Evolutionary conservation across 2,329 filamentous ascomycete species (phyloP).

Genomic region (Trichoderma hamatum): DNA sequence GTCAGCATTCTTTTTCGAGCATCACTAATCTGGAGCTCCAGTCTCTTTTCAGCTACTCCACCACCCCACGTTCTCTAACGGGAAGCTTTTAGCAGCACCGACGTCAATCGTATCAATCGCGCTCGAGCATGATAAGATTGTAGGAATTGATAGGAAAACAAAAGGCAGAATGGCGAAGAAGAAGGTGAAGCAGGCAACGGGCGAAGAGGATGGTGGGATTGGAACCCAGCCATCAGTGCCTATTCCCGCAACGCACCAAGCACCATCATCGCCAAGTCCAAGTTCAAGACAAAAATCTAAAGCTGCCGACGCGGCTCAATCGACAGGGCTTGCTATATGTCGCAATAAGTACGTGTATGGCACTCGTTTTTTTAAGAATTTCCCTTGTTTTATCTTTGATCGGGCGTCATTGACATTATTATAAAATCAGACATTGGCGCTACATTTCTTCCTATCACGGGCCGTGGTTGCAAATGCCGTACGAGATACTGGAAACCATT

Average conservation of each 20-base stretch:
- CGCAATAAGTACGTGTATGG: constrained; percentile 65
- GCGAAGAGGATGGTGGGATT: constrained; percentile 5
- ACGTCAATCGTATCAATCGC: not conserved
- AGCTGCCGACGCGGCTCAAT: constrained; percentile 20
- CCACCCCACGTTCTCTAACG: not conserved
- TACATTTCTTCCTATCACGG: constrained; percentile 85
- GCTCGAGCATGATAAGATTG: not conserved
- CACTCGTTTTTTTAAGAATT: not conserved
- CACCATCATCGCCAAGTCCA: constrained; percentile 9
- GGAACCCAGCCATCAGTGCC: not conserved
- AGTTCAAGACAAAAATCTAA: constrained; percentile 21
- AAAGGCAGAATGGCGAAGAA: constrained; percentile 49
- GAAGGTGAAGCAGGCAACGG: constrained; percentile 49
- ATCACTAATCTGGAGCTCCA: not conserved
- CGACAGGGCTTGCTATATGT: constrained; percentile 44
- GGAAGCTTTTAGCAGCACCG: not conserved
- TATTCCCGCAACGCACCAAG: not conserved
- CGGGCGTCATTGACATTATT: not conserved
- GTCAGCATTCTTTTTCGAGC: not conserved
- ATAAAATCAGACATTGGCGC: constrained; percentile 69
- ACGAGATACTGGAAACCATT: constrained; percentile 76
- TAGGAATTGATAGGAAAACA: not conserved
- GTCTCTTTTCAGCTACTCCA: constrained; percentile 9
- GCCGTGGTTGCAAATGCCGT: constrained; percentile 78
- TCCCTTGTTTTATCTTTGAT: not conserved